A percentile compares a stretch with the other conserved stretches of the same genome.
Conservation (phyloP, 106 monocot species). For the Alisma plantagoaquatica region DNA sequence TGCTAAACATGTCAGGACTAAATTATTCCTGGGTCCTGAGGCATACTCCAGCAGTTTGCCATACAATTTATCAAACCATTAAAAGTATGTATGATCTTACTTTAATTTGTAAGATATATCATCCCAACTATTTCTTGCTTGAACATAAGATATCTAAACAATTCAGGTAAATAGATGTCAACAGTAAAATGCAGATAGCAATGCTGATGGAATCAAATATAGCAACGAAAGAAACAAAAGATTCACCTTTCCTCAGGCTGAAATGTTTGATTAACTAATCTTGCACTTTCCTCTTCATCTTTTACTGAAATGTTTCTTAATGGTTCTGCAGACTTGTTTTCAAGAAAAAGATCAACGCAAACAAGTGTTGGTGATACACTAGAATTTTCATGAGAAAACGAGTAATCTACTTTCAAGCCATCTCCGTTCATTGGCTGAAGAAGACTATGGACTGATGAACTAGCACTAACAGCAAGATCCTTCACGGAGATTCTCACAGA, state of each 20-base stretch:
- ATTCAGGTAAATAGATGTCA: not conserved
- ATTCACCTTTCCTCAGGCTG: constrained; percentile 56
- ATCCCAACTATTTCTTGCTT: not conserved
- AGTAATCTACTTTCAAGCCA: constrained; percentile 65
- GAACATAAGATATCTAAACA: not conserved
- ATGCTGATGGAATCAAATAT: too few species aligned
- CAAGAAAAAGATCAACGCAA: constrained; percentile 53
- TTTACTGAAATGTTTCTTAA: constrained; percentile 40
- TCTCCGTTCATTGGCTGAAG: constrained; percentile 57
- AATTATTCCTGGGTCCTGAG: too few species aligned
- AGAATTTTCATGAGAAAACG: constrained; percentile 60
- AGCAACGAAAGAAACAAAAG: not conserved
- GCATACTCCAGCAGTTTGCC: too few species aligned
- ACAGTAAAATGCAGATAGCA: not conserved
- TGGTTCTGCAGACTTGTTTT: constrained; percentile 48
- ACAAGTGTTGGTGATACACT: constrained; percentile 42
- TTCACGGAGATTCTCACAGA: constrained; percentile 72
- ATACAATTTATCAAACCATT: too few species aligned
- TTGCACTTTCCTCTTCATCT: constrained; percentile 32
- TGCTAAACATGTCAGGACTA: too few species aligned
- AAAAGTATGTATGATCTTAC: too few species aligned
- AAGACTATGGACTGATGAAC: constrained; percentile 40
- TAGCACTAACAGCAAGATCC: constrained; percentile 40
- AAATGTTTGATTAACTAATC: constrained; percentile 23
- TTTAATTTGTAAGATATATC: too few species aligned